Evolutionary conservation across 2,329 filamentous ascomycete genomes (phyloP).

Genomic region (Venturia aucupariae): DNA sequence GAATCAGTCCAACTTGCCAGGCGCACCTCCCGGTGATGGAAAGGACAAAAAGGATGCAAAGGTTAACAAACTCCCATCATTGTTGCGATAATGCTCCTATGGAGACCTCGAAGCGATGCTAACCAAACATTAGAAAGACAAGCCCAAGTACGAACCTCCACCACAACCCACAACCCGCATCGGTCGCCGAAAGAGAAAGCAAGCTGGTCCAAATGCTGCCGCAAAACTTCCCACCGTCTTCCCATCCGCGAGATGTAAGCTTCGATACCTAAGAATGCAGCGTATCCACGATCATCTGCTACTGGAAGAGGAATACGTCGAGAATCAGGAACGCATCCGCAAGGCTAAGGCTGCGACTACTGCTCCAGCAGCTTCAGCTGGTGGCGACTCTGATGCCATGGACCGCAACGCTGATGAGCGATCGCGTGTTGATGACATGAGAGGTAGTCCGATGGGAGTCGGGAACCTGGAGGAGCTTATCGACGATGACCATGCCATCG

Average conservation of each 20-base stretch:
- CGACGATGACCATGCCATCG: conserved; percentile 97
- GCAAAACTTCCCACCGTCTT: conserved; percentile 92
- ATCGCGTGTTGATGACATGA: conserved; percentile 93
- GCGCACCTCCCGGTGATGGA: conserved; percentile 62
- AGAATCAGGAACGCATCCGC: conserved; percentile 93
- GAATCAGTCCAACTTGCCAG: conserved; percentile 73
- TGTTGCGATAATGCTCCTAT: background rate
- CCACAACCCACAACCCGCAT: conserved; percentile 94
- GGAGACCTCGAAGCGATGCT: background rate
- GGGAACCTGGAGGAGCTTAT: conserved; percentile 98
- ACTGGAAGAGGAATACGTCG: conserved; percentile 95
- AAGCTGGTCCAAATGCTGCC: conserved; percentile 82
- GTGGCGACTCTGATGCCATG: conserved; percentile 62
- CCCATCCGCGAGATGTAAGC: conserved; percentile 94
- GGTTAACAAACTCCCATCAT: conserved; percentile 22
- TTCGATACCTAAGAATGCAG: conserved; percentile 95
- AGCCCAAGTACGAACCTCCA: conserved; percentile 99
- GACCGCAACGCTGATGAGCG: conserved; percentile 93
- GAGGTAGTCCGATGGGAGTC: conserved; percentile 96
- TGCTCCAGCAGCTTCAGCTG: conserved; percentile 45
- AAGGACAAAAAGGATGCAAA: conserved; percentile 79
- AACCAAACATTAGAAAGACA: conserved; percentile 67
- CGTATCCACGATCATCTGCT: conserved; percentile 95
- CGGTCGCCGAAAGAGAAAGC: conserved; percentile 97
- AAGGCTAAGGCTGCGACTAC: conserved; percentile 81